Percentiles rank a stretch among this genome's conserved stretches.
phyloP scores from a whole-genome alignment of 352 stramenopile genomes.

The Discostella stelligera region DNA sequence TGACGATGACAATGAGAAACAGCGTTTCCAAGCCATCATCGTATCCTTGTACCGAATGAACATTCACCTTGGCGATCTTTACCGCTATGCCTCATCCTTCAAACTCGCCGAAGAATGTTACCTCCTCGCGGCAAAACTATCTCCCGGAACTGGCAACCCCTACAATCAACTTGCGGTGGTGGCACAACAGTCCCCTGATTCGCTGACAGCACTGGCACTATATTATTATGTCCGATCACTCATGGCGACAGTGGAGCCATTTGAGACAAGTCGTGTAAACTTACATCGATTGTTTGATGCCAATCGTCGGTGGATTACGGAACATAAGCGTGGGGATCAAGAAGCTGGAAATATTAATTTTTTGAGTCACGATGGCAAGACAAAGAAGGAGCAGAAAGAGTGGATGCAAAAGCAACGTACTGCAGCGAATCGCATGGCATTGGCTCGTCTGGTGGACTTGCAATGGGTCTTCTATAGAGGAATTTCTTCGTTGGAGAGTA shows the following conservation, averaged over 20 bases:
- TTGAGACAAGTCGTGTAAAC: conserved; percentile 64
- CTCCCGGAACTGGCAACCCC: conserved; percentile 65
- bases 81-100: conserved; percentile 57
- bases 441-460: conserved; percentile 67
- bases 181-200: conserved; percentile 32
- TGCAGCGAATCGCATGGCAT: conserved; percentile 37
- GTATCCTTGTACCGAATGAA: conserved; percentile 40
- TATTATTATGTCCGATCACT: conserved; percentile 77
- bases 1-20: conserved; percentile 12
- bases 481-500: conserved; percentile 3
- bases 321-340: conserved; percentile 34
- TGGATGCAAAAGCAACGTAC: conserved; percentile 41
- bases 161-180: conserved; percentile 80
- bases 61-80: conserved; percentile 70
- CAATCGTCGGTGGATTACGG: conserved; percentile 57
- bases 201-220: conserved; percentile 44
- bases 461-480: conserved; percentile 54
- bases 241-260: conserved; percentile 52
- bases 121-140: conserved; percentile 48
- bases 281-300: conserved; percentile 58
- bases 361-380: conserved; percentile 1
- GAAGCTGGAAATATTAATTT: background rate
- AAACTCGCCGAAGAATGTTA: conserved; percentile 62
- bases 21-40: conserved; percentile 8
- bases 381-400: conserved; percentile 36